A percentile compares a stretch with the other conserved stretches of the same genome.
These are phyloP conservation scores for Wolfiporia cocos DNA, from an alignment of 1,284 basidiomycete species.

Conservation along the genomic window DNA sequence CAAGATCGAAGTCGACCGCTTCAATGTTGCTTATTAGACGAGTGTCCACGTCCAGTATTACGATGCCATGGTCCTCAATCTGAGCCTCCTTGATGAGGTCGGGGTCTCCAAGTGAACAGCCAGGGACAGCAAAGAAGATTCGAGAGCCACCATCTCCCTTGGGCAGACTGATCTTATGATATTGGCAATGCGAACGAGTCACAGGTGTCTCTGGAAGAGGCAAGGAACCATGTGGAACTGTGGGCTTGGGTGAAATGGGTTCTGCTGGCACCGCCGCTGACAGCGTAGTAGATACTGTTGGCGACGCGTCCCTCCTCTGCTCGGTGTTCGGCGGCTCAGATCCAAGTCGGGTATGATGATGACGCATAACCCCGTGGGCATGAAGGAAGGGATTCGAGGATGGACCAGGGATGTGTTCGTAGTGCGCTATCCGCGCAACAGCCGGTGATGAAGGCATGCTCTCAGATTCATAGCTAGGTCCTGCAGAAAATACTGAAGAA, in stretches of 20 bases:
- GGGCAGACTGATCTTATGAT: slow-evolving; percentile 58
- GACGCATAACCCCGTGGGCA: slow-evolving; percentile 24
- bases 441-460: slow-evolving; percentile 13
- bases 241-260: slow-evolving; percentile 2
- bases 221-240: neutral
- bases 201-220: slow-evolving; percentile 16
- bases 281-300: neutral
- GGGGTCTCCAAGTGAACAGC: slow-evolving; percentile 51
- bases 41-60: slow-evolving; percentile 40
- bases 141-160: slow-evolving; percentile 42
- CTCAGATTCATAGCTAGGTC: slow-evolving; percentile 14
- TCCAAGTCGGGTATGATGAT: slow-evolving; percentile 26
- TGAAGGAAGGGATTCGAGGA: slow-evolving; percentile 26
- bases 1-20: slow-evolving; percentile 40
- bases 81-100: slow-evolving; percentile 53
- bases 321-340: slow-evolving; percentile 7
- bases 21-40: slow-evolving; percentile 45
- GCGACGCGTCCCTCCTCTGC: slow-evolving; percentile 1
- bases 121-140: slow-evolving; percentile 56
- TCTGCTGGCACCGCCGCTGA: slow-evolving; percentile 4
- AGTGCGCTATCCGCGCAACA: slow-evolving; percentile 22
- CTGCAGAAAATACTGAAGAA: slow-evolving; percentile 41
- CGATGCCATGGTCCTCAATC: slow-evolving; percentile 53
- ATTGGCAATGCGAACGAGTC: slow-evolving; percentile 57
- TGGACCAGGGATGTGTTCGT: slow-evolving; percentile 13